A percentile compares a stretch with the other conserved stretches of the same genome.
These are phyloP conservation scores for Debaryomyces prosopidis DNA, from an alignment of 805 yeast species.

Conservation along the genomic window DNA sequence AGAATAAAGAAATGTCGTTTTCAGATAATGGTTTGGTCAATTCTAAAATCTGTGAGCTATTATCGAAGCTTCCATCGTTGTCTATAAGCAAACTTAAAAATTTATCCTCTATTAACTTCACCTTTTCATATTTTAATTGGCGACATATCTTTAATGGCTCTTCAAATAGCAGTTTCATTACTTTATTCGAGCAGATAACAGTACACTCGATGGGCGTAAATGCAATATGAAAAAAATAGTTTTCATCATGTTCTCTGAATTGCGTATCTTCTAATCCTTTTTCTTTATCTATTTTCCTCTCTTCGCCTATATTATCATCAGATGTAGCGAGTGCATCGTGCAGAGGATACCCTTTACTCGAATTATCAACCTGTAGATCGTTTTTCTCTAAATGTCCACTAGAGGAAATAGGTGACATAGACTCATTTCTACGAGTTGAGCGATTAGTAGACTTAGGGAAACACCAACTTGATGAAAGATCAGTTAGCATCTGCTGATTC, in stretches of 20 bases:
- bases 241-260: conserved; percentile 35
- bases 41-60: conserved; percentile 51
- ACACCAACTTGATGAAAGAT: too few species aligned
- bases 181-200: conserved; percentile 47
- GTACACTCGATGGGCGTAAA: conserved; percentile 66
- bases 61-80: conserved; percentile 57
- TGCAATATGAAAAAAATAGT: conserved; percentile 58
- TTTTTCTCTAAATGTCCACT: neutral
- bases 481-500: too few species aligned
- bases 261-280: conserved; percentile 13
- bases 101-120: conserved; percentile 40
- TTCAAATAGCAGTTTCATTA: conserved; percentile 39
- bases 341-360: conserved; percentile 6
- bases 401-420: neutral
- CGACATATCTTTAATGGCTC: conserved; percentile 38
- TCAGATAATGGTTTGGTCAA: conserved; percentile 59
- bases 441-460: too few species aligned
- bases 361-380: conserved; percentile 7
- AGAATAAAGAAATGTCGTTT: conserved; percentile 58
- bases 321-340: conserved; percentile 5
- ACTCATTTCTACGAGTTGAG: neutral
- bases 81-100: conserved; percentile 60
- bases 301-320: conserved; percentile 1
- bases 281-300: neutral
- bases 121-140: conserved; percentile 32